Base-by-base conservation (phyloP, 192 early-diverging fungal genomes). In the Obelidium mucronatum region DNA sequence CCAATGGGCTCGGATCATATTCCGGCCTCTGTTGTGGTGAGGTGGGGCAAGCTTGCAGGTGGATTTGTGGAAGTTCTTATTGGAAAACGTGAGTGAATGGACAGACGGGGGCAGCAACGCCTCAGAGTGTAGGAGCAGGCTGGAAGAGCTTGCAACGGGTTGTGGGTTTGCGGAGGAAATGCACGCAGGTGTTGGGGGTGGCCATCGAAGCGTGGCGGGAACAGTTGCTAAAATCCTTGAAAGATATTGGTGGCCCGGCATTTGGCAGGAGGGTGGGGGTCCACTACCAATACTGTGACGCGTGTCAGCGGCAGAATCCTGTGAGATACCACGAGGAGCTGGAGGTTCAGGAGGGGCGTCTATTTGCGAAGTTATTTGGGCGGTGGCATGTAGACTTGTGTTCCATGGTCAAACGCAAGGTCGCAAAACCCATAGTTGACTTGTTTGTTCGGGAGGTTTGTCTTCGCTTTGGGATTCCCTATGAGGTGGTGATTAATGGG, bases 241-340 rank as follows among this genome's bases (percentile, higher is more conserved):
- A 48, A 13, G 52, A 34, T 71, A 71, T 62, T 71, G 69, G 69
- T 71, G 69, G 69, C 69, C 55, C 3, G 60, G 54, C n/a, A 66
- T 71, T 15, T 54, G 28, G 28, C 8, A 71, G 36, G 69, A 71
- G 8, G 69, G 11, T 33, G 22, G 3, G 3, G 33, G n/a, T 17
- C 13, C n/a, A 30, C 26, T 17, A 66, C 36, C 3, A 37, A 24
- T 59, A 13, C 24, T 71, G 69, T 58, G 69, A 71, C 26, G 4
- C 31, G n/a, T 55, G 69, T 71, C 69, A 71, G 60, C 40, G 36
- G 5, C 24, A 58, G 3, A 62, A 44, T 44, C 42, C 42, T 17
- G 17, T 44, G 6, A 5, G 42, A 5, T 44, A 44, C 42, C 17
- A 44, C 11, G 28, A 66, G 36, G 6, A 13, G 63, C 22, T n/a